Evolutionary conservation across 2,329 filamentous ascomycete genomes (phyloP), one percentile per base, ranked within the genome.

Genomic region (Leptographium flavum): DNA sequence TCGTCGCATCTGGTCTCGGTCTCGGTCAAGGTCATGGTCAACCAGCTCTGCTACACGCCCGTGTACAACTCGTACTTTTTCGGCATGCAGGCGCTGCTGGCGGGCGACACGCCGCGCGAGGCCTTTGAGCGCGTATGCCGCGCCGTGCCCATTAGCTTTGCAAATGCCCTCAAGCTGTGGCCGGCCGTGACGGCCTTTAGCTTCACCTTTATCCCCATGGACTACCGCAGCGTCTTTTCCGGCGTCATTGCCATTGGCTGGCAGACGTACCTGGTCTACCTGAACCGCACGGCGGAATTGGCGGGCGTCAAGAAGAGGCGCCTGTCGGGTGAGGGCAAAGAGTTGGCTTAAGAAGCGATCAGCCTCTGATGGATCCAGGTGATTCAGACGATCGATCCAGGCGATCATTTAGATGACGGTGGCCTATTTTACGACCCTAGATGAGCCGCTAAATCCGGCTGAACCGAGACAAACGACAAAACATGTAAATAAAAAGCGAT

Each of bases 131-230:
- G 85, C 43, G 71, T 95, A 48, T 73, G 73, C 53, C 70, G 78
- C 47, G 88, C 87, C 0, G 81, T 94, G 0, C 87, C 87, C 0
- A 70, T 73, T 22, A 87, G 81, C 57, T 76, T 85, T 57, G 60
- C 77, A 57, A 94, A 92, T 60, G 84, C 81, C 49, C 79, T 80
- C 60, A 94, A 93, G 65, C 62, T 95, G 22, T 95, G 88, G 88
- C 90, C 88, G 0, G 77, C 78, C 0, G 82, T 94, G 15, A 93
- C 83, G 14, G 87, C 87, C 0, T 81, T 95, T 58, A 88, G 73
- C 60, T 93, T 95, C 57, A 78, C 82, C n/a, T 92, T 86, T 56
- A 67, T 95, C 5, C 76, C 80, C 23, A 68, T 87, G 40, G 79
- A 90, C 57, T 90, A 86, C 61, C 70, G 88, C 42, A 84, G 79